Percentiles rank a stretch among this genome's conserved stretches.
Conservation (phyloP, 2,329 filamentous ascomycete species). For the Allantophomopsis cytisporea region DNA sequence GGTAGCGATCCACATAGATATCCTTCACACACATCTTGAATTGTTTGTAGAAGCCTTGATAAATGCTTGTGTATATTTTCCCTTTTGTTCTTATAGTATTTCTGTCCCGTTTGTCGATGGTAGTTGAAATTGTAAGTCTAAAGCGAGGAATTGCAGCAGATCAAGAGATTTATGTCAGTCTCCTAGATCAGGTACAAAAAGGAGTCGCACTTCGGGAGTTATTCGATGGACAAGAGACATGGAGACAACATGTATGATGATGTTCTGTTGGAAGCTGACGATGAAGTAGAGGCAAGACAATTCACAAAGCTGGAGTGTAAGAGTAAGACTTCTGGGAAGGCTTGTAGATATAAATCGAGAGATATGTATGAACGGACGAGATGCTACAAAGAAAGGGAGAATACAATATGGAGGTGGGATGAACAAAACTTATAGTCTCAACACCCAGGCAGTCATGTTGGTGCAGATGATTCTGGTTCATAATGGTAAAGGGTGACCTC, state of each 20-base stretch:
- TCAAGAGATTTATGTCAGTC: conserved; percentile 11
- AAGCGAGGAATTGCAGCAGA: neutral
- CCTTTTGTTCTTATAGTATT: neutral
- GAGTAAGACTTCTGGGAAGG: no score
- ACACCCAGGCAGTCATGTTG: no score
- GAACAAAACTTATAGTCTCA: no score
- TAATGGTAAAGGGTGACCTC: no score
- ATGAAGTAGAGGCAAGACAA: neutral
- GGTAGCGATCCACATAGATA: conserved; percentile 30
- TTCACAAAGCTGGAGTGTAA: no score
- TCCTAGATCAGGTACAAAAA: conserved; percentile 15
- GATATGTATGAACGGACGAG: no score
- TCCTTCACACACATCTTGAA: conserved; percentile 33
- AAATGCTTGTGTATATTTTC: neutral
- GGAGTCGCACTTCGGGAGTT: conserved; percentile 12
- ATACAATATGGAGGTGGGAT: no score
- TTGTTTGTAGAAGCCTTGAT: no score
- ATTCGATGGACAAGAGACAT: conserved; percentile 15
- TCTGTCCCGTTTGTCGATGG: neutral
- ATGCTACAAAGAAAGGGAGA: no score
- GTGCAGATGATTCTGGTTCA: no score
- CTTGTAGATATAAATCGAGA: no score
- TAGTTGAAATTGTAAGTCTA: neutral
- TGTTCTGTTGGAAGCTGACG: neutral
- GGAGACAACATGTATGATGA: conserved; percentile 13